phyloP scores from a whole-genome alignment of 352 stramenopile species.

The Globisporangium viniferum region DNA sequence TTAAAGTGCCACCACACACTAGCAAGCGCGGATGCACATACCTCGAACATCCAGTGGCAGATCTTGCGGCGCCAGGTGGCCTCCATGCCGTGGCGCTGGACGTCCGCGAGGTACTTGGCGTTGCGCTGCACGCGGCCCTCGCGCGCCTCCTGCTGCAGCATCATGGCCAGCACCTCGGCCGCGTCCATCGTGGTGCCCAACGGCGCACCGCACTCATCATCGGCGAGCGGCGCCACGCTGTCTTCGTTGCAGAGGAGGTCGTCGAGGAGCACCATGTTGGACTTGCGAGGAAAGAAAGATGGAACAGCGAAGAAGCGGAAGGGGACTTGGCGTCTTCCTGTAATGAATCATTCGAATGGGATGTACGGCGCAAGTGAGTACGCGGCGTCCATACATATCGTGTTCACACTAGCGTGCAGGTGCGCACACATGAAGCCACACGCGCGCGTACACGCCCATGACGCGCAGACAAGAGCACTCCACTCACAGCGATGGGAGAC shows the following conservation, averaged over 20 bases:
- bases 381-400: neutral
- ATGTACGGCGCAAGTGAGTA: neutral
- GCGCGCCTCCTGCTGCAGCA: constrained; percentile 25
- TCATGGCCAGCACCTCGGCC: constrained; percentile 23
- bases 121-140: constrained; percentile 20
- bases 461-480: neutral
- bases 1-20: neutral
- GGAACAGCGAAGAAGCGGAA: neutral
- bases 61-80: constrained; percentile 40
- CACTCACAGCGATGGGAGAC: constrained; percentile 26
- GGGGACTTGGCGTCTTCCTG: constrained; percentile 6
- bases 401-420: neutral
- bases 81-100: constrained; percentile 45
- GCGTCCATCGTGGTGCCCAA: constrained; percentile 11
- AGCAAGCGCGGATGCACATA: constrained; percentile 6
- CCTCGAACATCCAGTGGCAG: constrained; percentile 52
- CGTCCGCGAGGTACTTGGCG: constrained; percentile 26
- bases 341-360: constrained; percentile 11
- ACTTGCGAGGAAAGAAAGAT: neutral
- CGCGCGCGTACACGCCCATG: neutral
- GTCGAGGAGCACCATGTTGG: constrained; percentile 17
- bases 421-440: neutral
- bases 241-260: constrained; percentile 36
- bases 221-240: constrained; percentile 12
- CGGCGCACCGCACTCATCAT: constrained; percentile 1